Evolutionary conservation across 768 basidiomycete genomes (phyloP).

Genomic region (Pleurotus eryngii): DNA sequence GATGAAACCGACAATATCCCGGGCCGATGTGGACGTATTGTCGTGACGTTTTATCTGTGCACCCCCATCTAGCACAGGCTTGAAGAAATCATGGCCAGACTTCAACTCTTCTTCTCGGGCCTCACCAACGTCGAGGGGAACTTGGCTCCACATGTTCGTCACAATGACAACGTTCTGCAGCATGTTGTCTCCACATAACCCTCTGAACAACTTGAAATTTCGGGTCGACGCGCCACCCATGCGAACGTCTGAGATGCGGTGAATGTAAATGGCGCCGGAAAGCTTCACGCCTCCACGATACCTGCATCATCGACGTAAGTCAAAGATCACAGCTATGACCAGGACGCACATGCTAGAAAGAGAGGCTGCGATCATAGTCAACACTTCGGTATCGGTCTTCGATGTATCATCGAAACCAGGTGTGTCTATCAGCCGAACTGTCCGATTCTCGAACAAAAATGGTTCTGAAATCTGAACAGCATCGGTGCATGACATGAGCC

Average conservation of each 20-base stretch:
- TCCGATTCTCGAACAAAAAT: slow-evolving; percentile 38
- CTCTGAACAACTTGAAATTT: slow-evolving; percentile 41
- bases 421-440: slow-evolving; percentile 51
- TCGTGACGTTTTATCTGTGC: slow-evolving; percentile 43
- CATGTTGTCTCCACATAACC: slow-evolving; percentile 37
- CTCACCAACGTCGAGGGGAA: slow-evolving; percentile 30
- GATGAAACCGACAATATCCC: slow-evolving; percentile 29
- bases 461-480: slow-evolving; percentile 38
- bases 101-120: slow-evolving; percentile 9
- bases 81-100: slow-evolving; percentile 43
- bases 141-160: slow-evolving; percentile 41
- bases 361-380: slow-evolving; percentile 46
- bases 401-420: slow-evolving; percentile 59
- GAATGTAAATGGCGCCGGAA: slow-evolving; percentile 35
- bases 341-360: slow-evolving; percentile 19
- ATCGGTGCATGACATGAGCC: slow-evolving; percentile 49
- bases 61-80: slow-evolving; percentile 46
- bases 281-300: slow-evolving; percentile 22
- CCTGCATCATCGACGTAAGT: background rate
- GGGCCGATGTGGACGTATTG: slow-evolving; percentile 30
- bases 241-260: slow-evolving; percentile 32
- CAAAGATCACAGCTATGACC: background rate
- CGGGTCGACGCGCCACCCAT: slow-evolving; percentile 35
- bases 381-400: slow-evolving; percentile 43
- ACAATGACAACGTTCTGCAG: slow-evolving; percentile 43